Conservation (phyloP, 495 filamentous ascomycete genomes). For the Hyaloscypha variabilis region DNA sequence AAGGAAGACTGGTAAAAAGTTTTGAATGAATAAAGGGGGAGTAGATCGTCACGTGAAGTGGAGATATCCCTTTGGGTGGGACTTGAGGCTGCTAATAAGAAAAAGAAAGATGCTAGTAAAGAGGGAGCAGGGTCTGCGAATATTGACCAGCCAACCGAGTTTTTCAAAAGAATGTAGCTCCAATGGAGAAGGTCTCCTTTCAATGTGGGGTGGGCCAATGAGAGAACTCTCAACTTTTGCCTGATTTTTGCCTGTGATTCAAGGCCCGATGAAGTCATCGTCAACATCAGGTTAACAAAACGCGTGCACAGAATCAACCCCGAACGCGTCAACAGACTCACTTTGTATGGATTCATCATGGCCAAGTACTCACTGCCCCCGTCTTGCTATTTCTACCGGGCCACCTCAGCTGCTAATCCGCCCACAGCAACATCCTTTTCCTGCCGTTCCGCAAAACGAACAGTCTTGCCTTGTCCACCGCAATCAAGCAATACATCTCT, state of each 20-base stretch:
- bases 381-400: not conserved
- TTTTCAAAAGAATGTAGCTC: not conserved
- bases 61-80: not conserved
- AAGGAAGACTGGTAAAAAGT: too few species aligned
- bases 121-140: not conserved
- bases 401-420: not conserved
- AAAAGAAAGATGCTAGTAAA: not conserved
- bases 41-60: not conserved
- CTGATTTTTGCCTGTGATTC: conserved; percentile 3
- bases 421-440: conserved; percentile 48
- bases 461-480: conserved; percentile 71
- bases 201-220: not conserved
- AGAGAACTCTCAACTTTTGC: not conserved
- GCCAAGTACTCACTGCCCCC: conserved; percentile 12
- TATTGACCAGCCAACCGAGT: not conserved
- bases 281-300: not conserved
- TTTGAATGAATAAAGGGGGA: too few species aligned
- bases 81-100: not conserved
- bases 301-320: conserved; percentile 4
- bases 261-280: conserved; percentile 5
- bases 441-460: conserved; percentile 88
- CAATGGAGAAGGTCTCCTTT: not conserved
- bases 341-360: conserved; percentile 6
- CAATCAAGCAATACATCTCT: conserved; percentile 95
- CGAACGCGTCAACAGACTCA: conserved; percentile 1